Base-by-base conservation (phyloP, 345 rosid genomes). In the Euclidium syriacum region DNA sequence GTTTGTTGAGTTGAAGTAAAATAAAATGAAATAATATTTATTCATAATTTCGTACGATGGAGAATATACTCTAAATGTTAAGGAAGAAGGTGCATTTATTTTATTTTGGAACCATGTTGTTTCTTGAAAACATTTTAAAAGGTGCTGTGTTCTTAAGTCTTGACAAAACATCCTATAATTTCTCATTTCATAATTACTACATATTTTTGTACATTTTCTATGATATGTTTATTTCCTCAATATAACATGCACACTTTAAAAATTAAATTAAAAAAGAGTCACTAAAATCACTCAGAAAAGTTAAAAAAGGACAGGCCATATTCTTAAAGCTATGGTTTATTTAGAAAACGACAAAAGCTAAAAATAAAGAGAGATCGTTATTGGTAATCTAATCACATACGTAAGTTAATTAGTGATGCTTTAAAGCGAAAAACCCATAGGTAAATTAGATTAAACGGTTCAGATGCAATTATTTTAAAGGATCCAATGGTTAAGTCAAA, bases 61-160 rank as follows among this genome's bases (percentile, higher is more conserved):
- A 40, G 64, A 63, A 71, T 64, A 71, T 36, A 47, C 53, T 23
- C n/a, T n/a, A n/a, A n/a, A 49, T 39, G 17, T 30, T 39, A 0
- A 38, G 36, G 5, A n/a, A n/a, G 29, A 54, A 64, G 17, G 52
- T 48, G 38, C 70, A 71, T 71, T 71, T 38, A 71, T 55, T 62
- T 71, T 29, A 22, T 71, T 71, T 71, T 71, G 75, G 75, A 71
- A 29, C 8, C 47, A 46, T 71, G 75, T 63, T 68, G 73, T 68
- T n/a, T 67, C 44, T 39, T 40, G 27, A 39, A 44, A 67, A 67
- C 51, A 50, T 19, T 4, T 50, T 52, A 42, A 51, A 61, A 42
- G 3, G 38, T 41, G 61, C 25, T 63, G 46, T 63, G 46, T 54
- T 62, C 39, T 70, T 52, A 19, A 62, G 57, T 62, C 24, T 36